Conservation (phyloP, 2,329 filamentous ascomycete genomes). For the Knufia fluminis region DNA sequence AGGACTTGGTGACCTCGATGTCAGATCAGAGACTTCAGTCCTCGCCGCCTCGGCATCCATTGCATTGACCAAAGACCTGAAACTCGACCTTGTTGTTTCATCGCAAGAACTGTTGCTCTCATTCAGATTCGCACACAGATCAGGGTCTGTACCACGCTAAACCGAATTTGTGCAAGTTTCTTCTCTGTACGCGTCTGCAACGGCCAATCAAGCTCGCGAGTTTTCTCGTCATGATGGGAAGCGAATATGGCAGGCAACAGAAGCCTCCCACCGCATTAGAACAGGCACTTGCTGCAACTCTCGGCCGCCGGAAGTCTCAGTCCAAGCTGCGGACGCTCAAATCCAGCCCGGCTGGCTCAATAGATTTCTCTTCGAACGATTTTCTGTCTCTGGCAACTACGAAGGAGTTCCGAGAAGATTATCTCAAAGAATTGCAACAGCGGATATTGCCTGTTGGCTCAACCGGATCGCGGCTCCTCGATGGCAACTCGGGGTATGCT, state of each 20-base stretch:
- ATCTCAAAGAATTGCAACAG: conserved; percentile 37
- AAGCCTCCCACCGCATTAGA: conserved; percentile 12
- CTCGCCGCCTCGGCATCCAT: too few relatives aligned
- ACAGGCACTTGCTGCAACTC: conserved; percentile 14
- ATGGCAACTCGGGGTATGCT: conserved; percentile 55
- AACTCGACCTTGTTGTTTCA: too few relatives aligned
- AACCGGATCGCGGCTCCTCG: conserved; percentile 53
- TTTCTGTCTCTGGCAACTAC: conserved; percentile 51
- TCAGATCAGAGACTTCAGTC: too few relatives aligned
- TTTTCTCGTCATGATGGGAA: background rate
- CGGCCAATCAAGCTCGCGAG: background rate
- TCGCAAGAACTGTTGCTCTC: too few relatives aligned
- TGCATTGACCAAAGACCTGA: too few relatives aligned
- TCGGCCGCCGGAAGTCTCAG: conserved; percentile 34
- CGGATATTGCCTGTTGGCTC: conserved; percentile 42
- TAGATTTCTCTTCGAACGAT: conserved; percentile 59
- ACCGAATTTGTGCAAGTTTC: background rate
- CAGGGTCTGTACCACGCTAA: background rate
- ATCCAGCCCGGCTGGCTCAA: conserved; percentile 32
- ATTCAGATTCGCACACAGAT: background rate
- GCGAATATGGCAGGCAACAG: background rate
- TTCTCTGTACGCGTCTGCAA: background rate
- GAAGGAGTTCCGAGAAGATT: conserved; percentile 38
- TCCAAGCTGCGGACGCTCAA: conserved; percentile 41
- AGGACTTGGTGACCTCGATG: too few relatives aligned